Percentiles rank a stretch among this genome's conserved stretches.
Conservation (phyloP, 129 eudicot genomes). For the Dittrichia graveolens region DNA sequence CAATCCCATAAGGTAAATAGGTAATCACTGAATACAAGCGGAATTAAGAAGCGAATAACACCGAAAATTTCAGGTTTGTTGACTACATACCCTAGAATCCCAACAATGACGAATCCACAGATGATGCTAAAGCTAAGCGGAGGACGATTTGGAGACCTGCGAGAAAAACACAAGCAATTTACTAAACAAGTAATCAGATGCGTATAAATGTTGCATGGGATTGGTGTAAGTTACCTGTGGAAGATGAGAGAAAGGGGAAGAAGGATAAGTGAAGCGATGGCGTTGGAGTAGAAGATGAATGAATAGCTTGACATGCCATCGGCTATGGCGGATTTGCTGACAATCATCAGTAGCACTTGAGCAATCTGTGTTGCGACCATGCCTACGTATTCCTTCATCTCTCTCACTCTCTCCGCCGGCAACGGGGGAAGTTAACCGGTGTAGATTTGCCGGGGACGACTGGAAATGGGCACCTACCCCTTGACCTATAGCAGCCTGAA, state of each 20-base stretch:
- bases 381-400: conserved; percentile 52
- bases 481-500: background rate
- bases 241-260: conserved; percentile 54
- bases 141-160: conserved; percentile 55
- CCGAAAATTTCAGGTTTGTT: background rate
- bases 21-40: too few relatives aligned
- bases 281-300: conserved; percentile 77
- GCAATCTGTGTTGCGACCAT: conserved; percentile 69
- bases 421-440: background rate
- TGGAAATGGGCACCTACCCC: conserved; percentile 14
- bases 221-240: conserved; percentile 43
- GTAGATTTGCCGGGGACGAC: background rate
- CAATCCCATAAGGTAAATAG: too few relatives aligned
- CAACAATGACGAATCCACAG: conserved; percentile 60
- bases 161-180: background rate
- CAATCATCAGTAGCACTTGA: conserved; percentile 62
- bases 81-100: conserved; percentile 63
- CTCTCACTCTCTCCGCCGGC: conserved; percentile 15
- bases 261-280: conserved; percentile 71
- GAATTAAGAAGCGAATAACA: too few relatives aligned
- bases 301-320: conserved; percentile 77
- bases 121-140: conserved; percentile 51
- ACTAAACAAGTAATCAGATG: background rate
- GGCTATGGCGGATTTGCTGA: conserved; percentile 62
- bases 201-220: background rate